Conservation (phyloP, 2,329 filamentous ascomycete species). For the Neopestalotiopsis clavispora region DNA sequence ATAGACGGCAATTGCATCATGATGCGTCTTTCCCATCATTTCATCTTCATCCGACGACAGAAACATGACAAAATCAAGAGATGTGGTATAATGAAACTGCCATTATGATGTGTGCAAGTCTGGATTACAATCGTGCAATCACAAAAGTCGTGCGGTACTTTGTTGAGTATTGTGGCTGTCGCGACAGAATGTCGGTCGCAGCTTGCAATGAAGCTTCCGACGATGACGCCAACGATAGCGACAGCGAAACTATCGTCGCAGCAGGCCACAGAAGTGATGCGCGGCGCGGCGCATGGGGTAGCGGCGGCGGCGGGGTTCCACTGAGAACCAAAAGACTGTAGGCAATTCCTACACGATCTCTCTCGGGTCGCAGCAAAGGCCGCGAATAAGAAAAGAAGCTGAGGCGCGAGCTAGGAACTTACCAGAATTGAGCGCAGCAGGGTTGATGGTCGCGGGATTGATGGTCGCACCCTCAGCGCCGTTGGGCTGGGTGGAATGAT, state of each 20-base stretch:
- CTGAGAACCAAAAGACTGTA: not conserved
- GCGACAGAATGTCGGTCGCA: not conserved
- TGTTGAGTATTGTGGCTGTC: not conserved
- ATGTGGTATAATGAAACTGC: not conserved
- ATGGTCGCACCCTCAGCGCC: slow-evolving; percentile 87
- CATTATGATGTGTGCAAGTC: not conserved
- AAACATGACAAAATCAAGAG: not conserved
- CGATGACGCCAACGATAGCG: slow-evolving; percentile 28
- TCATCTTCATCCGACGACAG: not conserved
- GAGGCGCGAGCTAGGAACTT: slow-evolving; percentile 41
- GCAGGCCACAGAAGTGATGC: not conserved
- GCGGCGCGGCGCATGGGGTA: slow-evolving; percentile 10
- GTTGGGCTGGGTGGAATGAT: slow-evolving; percentile 64
- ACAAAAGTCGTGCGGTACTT: not conserved
- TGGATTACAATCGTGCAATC: not conserved
- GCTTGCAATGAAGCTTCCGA: slow-evolving; percentile 11
- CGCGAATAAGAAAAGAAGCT: slow-evolving; percentile 28
- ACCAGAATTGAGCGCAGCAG: slow-evolving; percentile 62
- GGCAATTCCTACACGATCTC: not conserved
- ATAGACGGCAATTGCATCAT: not conserved
- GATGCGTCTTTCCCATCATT: not conserved
- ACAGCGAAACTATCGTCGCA: slow-evolving; percentile 5
- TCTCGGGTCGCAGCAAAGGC: slow-evolving; percentile 14
- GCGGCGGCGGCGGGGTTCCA: slow-evolving; percentile 8
- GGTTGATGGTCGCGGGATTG: slow-evolving; percentile 86